These are phyloP conservation scores for Cryptomeria japonica DNA, from an alignment of 75 land plant species.

Conservation along the genomic window DNA sequence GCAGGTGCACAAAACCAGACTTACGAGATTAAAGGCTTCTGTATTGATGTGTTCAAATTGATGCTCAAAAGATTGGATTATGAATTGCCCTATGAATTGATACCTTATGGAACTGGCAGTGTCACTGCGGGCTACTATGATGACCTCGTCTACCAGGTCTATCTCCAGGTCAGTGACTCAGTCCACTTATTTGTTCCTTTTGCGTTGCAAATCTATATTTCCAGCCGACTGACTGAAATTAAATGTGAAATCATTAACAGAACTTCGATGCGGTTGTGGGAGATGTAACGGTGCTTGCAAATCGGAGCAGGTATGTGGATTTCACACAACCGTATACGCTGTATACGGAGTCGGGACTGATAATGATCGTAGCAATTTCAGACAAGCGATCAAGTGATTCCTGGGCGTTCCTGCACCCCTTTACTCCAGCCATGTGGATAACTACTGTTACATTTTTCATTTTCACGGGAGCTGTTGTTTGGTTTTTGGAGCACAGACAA, in stretches of 20 bases:
- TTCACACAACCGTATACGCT: slow-evolving; percentile 70
- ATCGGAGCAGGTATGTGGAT: slow-evolving; percentile 44
- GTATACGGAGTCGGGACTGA: slow-evolving; percentile 52
- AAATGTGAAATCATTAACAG: slow-evolving; percentile 1
- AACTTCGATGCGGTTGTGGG: slow-evolving; percentile 31
- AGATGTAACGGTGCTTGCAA: too few species aligned
- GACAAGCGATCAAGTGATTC: too few species aligned
- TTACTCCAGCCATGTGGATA: too few species aligned
- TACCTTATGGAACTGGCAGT: too few species aligned
- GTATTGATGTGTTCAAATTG: slow-evolving; percentile 25
- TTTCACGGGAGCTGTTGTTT: too few species aligned
- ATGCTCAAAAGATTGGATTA: slow-evolving; percentile 26
- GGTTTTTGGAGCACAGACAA: too few species aligned
- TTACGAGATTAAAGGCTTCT: background rate
- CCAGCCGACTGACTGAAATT: too few species aligned
- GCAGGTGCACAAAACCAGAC: background rate
- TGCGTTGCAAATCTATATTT: too few species aligned
- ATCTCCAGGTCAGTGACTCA: background rate
- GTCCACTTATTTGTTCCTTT: background rate
- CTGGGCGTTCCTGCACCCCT: too few species aligned
- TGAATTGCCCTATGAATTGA: slow-evolving; percentile 19
- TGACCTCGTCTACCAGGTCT: slow-evolving; percentile 14
- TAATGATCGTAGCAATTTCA: slow-evolving; percentile 34
- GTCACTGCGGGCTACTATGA: slow-evolving; percentile 14
- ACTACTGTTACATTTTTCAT: too few species aligned